Conservation (phyloP, 2,329 filamentous ascomycete genomes). For the Colletotrichum cordylinicola region DNA sequence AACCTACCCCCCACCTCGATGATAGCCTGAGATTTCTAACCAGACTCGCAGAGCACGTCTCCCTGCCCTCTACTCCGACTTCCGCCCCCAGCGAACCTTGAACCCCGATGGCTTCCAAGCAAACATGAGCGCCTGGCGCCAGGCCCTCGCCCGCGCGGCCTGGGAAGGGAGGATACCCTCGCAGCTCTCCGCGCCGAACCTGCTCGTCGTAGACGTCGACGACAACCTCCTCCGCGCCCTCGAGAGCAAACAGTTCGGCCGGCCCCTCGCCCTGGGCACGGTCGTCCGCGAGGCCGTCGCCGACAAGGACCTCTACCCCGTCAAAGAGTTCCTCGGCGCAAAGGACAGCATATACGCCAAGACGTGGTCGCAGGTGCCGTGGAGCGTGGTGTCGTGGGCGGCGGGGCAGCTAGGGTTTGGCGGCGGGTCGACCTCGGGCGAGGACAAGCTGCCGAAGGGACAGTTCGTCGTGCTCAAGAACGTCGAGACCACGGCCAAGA, state of each 20-base stretch:
- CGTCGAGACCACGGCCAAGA: slow-evolving; percentile 63
- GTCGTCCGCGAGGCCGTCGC: slow-evolving; percentile 79
- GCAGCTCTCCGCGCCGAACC: slow-evolving; percentile 44
- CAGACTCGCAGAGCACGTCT: slow-evolving; percentile 68
- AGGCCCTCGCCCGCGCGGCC: slow-evolving; percentile 73
- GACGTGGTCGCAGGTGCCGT: slow-evolving; percentile 72
- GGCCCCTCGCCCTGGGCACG: slow-evolving; percentile 79
- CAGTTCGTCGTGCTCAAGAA: slow-evolving; percentile 71
- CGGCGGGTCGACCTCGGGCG: slow-evolving; percentile 44
- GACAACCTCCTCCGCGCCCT: slow-evolving; percentile 74
- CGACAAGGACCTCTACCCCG: slow-evolving; percentile 71
- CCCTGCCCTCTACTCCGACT: slow-evolving; percentile 88
- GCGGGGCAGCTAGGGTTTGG: slow-evolving; percentile 71
- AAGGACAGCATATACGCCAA: slow-evolving; percentile 73
- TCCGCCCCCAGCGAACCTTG: slow-evolving; percentile 72
- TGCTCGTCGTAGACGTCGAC: slow-evolving; percentile 59
- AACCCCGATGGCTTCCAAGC: slow-evolving; percentile 88
- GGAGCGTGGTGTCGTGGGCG: slow-evolving; percentile 78
- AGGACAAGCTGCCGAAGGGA: slow-evolving; percentile 64
- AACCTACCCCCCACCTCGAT: neutral
- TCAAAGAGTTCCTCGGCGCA: slow-evolving; percentile 70
- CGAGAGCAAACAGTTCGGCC: slow-evolving; percentile 78
- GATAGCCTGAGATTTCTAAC: neutral
- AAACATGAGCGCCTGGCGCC: slow-evolving; percentile 81
- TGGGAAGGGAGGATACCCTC: slow-evolving; percentile 60